These are phyloP conservation scores for Kodamaea sp. DNA, from an alignment of 1,139 yeast species.

Conservation along the genomic window DNA sequence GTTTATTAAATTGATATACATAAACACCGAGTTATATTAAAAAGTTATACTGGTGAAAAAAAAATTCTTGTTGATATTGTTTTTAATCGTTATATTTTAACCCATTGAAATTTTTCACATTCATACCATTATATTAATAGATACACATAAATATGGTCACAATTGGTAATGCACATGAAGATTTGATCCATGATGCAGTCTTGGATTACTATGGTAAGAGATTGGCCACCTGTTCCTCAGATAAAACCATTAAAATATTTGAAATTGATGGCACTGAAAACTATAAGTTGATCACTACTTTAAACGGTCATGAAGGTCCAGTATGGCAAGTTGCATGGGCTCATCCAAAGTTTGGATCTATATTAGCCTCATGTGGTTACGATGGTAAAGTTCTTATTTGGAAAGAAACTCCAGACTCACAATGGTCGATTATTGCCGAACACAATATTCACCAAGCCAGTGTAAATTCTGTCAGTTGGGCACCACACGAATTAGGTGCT, in stretches of 20 bases:
- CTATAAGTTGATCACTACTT: conserved; percentile 74
- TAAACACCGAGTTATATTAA: too few species aligned
- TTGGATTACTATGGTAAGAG: conserved; percentile 94
- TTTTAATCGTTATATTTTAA: not conserved
- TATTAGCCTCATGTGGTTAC: conserved; percentile 90
- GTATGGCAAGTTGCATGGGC: conserved; percentile 99
- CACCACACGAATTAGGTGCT: conserved; percentile 96
- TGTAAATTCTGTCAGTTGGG: conserved; percentile 94
- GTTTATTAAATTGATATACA: not conserved
- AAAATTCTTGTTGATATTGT: not conserved
- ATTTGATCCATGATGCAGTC: conserved; percentile 94
- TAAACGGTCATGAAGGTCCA: conserved; percentile 92
- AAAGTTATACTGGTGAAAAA: too few species aligned
- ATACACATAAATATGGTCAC: conserved; percentile 48
- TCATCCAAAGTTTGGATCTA: conserved; percentile 95
- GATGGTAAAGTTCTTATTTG: conserved; percentile 94
- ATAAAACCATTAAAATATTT: conserved; percentile 87
- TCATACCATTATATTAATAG: too few species aligned
- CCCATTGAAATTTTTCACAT: not conserved
- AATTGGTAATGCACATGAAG: conserved; percentile 79
- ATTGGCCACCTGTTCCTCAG: conserved; percentile 93
- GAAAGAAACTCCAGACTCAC: conserved; percentile 81
- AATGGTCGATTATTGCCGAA: conserved; percentile 87
- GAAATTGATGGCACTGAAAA: conserved; percentile 81
- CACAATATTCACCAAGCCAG: conserved; percentile 90